Percentiles rank a stretch among this genome's conserved stretches.
phyloP scores from a whole-genome alignment of 1,139 yeast species.

The Pichia sp. region DNA sequence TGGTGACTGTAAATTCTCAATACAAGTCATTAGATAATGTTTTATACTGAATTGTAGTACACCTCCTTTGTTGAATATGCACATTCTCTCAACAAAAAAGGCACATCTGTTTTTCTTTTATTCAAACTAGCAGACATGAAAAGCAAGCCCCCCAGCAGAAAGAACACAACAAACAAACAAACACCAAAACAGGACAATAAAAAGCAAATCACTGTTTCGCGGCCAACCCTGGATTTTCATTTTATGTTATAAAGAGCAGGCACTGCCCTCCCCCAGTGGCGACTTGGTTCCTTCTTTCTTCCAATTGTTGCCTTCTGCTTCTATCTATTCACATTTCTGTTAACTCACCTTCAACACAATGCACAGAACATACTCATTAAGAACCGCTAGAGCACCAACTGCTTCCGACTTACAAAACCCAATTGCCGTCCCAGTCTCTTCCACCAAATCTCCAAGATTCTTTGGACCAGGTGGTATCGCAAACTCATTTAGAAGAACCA shows the following conservation, averaged over 20 bases:
- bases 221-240: background rate
- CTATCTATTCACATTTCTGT: background rate
- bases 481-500: conserved; percentile 56
- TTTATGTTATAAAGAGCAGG: background rate
- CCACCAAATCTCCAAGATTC: conserved; percentile 50
- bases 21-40: too few species aligned
- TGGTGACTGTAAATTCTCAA: too few species aligned
- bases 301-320: background rate
- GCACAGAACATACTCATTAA: conserved; percentile 81
- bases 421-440: conserved; percentile 65
- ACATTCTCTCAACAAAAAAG: background rate
- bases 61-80: too few species aligned
- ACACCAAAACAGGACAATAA: background rate
- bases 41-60: too few species aligned
- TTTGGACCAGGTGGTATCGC: conserved; percentile 70
- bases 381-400: conserved; percentile 74
- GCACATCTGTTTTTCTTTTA: background rate
- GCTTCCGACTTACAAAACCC: conserved; percentile 77
- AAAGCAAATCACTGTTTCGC: background rate
- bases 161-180: background rate
- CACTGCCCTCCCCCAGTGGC: background rate
- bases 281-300: background rate
- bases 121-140: background rate
- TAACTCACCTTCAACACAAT: conserved; percentile 28
- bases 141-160: background rate